Evolutionary conservation across 2,329 filamentous ascomycete species (phyloP), one percentile per base, ranked within the genome.

Genomic region (Colletotrichum siamense): DNA sequence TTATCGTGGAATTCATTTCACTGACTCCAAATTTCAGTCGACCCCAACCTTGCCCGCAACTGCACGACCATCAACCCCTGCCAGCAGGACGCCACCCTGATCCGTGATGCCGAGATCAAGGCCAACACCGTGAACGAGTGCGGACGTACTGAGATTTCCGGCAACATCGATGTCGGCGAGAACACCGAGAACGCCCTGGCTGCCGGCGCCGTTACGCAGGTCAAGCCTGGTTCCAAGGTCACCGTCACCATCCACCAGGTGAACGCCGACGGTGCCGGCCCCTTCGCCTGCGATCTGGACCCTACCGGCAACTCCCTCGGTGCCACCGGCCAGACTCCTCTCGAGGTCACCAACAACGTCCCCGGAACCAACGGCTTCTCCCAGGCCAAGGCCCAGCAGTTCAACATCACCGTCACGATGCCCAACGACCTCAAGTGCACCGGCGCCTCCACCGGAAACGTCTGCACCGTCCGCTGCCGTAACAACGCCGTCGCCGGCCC

Each of bases 51-150:
- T 79, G 90, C 92, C 32, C 89, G 92, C 77, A 92, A 93, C 82
- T 93, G 92, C 82, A 92, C 91, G 18, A 85, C 86, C 71, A 92
- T 93, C 85, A 91, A 88, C 82, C 92, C 92, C 24, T 94, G 92
- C 86, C 92, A 94, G 80, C 90, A 91, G 78, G 92, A 94, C 74
- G 87, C 91, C 13, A 93, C 91, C 69, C 88, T 93, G 80, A 94
- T 94, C 83, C 88, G 89, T 69, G 90, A 92, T 74, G 88, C 88
- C 18, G 87, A 91, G 84, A 88, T 91, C 79, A 77, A 79, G 8
- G 83, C 85, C 69, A 90, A 91, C 79, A 81, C 89, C 9, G 90
- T 91, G 65, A 91, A 91, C 79, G 87, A 90, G 74, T 94, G 92
- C 80, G 92, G 92, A 61, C 88, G 92, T 77, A 94, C 92, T 10